Evolutionary conservation across 495 filamentous ascomycete species (phyloP), one percentile per base, ranked within the genome.

Genomic region (Neurospora sp.): DNA sequence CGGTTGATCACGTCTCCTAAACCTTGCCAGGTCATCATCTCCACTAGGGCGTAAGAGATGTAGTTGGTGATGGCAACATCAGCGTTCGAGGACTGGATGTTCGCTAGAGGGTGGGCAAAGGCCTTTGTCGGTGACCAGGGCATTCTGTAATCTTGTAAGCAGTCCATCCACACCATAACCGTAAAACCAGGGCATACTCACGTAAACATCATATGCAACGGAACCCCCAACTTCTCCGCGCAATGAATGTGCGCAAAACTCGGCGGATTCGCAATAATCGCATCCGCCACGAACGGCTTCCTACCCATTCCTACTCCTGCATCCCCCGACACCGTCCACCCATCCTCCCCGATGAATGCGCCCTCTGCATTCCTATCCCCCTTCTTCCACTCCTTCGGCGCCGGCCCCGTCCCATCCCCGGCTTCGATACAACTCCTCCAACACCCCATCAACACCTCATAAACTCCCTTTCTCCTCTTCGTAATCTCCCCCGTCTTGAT

Each of bases 91-190:
- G 83, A 84, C 72, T 89, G 85, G 70, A 92, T 88, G 75, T 89
- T 92, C 16, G 91, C 91, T 35, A 93, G 78, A 0, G 91, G 91
- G 76, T 93, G 91, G 3, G 91, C 89, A 77, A 93, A 92, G 6
- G 88, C 84, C 59, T 85, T 83, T 0, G 91, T 93, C 0, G 89
- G 87, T 6, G 86, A 88, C 78, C 89, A 91, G 0, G 89, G 89
- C 77, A 91, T 83, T 4, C 76, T 78, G 23, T 20, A 20, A n/a
- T 46, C 66, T 39, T 69, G 54, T 66, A 18, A 66, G 54, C 48
- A 20, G 16, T 39, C 0, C 16, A 0, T 16, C 9, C 71, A 37
- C n/a, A 14, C 0, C 7, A 14, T 1, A 54, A 48, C n/a, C 23
- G 9, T 66, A 62, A n/a, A 6, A 40, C 16, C 35, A 35, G 35